Evolutionary conservation across 2,329 filamentous ascomycete species (phyloP), one percentile per base, ranked within the genome.

Genomic region (Cercospora sesami): DNA sequence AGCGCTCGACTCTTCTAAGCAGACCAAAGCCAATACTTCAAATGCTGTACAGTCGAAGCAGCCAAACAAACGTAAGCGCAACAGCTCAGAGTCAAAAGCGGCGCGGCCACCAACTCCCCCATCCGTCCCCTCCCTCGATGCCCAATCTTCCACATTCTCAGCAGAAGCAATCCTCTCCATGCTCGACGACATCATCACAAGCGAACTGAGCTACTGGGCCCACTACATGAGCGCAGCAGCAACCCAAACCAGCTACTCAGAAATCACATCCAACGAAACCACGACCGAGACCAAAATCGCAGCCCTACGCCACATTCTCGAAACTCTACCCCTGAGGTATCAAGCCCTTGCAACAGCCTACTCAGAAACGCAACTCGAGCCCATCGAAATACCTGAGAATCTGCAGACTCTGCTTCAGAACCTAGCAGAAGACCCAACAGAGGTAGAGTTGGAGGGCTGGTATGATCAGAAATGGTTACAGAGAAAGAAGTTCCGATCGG

Each of bases 261-360:
- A 36, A 3, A 60, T 60, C 33, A 65, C 31, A 8, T 23, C 30
- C 33, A 33, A 58, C 36, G 48, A 33, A 26, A 26, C 58, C 21
- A 63, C 28, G 23, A 18, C 65, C 26, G 42, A 67, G 30, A 26
- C 57, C 36, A 58, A 60, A 60, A 21, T 42, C 51, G 51, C 21
- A 6, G 31, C 63, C 1, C 55, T 71, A 4, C 57, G 31, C 10
- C 63, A 69, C 21, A 45, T 69, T 33, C 65, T 71, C 57, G 69
- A 69, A 21, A 66, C 65, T 4, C 51, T 71, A 16, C 69, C 69
- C 16, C 28, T 67, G 18, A 63, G 69, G 8, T 61, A 69, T 33
- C 58, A 57, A 63, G 68, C 65, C 3, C 53, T 71, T 3, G 65
- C 36, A 1, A 33, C 23, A 28, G 65, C 65, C 9, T 71, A 71